A percentile compares a stretch with the other conserved stretches of the same genome.
Conservation (phyloP, 2,329 filamentous ascomycete species). For the Talaromyces sp. region DNA sequence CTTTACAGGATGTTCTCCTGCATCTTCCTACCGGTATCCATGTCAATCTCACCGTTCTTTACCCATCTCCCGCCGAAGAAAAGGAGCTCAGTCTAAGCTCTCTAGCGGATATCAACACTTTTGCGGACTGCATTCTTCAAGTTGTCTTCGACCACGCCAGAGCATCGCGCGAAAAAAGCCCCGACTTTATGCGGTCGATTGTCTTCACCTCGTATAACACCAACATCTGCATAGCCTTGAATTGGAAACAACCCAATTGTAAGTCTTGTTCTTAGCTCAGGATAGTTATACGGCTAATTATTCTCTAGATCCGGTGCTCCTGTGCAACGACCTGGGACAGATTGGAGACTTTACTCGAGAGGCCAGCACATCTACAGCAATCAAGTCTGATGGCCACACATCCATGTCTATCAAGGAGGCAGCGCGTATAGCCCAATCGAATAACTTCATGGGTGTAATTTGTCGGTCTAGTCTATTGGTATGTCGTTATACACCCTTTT, state of each 20-base stretch:
- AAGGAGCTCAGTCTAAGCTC: slow-evolving; percentile 66
- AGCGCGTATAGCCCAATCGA: slow-evolving; percentile 85
- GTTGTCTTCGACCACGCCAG: slow-evolving; percentile 91
- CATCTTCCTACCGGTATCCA: slow-evolving; percentile 76
- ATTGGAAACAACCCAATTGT: slow-evolving; percentile 99
- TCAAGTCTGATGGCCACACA: slow-evolving; percentile 64
- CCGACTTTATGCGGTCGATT: slow-evolving; percentile 76
- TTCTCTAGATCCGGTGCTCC: slow-evolving; percentile 71
- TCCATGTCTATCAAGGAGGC: slow-evolving; percentile 91
- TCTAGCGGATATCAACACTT: slow-evolving; percentile 77
- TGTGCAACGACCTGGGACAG: slow-evolving; percentile 84
- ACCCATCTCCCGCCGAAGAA: slow-evolving; percentile 75
- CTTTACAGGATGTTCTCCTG: slow-evolving; percentile 71
- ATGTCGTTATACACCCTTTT: not conserved
- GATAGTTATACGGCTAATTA: not conserved
- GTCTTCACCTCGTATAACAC: slow-evolving; percentile 94
- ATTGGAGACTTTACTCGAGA: slow-evolving; percentile 40
- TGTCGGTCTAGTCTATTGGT: slow-evolving; percentile 84
- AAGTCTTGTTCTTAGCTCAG: slow-evolving; percentile 31
- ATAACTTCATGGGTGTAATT: slow-evolving; percentile 97
- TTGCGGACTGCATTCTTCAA: slow-evolving; percentile 76
- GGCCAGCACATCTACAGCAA: slow-evolving; percentile 39
- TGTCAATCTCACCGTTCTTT: slow-evolving; percentile 87
- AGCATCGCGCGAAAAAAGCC: slow-evolving; percentile 59
- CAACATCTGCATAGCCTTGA: slow-evolving; percentile 85